Evolutionary conservation across 495 filamentous ascomycete species (phyloP).

Genomic region (Lasiosphaeria miniovina): DNA sequence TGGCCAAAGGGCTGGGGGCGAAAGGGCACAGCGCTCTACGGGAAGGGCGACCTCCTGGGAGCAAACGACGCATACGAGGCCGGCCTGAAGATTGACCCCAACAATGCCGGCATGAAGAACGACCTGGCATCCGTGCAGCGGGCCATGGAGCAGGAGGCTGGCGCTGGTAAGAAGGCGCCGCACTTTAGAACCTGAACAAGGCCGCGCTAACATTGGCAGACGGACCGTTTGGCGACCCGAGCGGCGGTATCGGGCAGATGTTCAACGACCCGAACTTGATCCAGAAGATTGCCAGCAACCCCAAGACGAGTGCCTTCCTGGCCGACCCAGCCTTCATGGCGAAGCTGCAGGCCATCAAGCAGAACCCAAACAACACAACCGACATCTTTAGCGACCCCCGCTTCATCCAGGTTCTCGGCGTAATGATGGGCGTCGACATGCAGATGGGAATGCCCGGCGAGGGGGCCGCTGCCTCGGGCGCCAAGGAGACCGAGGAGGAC

Average conservation of each 20-base stretch:
- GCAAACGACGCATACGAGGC: slow-evolving; percentile 88
- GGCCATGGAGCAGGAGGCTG: slow-evolving; percentile 78
- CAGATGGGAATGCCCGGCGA: slow-evolving; percentile 61
- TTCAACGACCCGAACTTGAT: slow-evolving; percentile 90
- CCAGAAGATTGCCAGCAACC: slow-evolving; percentile 87
- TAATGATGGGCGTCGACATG: slow-evolving; percentile 93
- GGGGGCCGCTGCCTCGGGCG: slow-evolving; percentile 44
- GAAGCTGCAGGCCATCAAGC: slow-evolving; percentile 75
- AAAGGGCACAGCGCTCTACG: slow-evolving; percentile 88
- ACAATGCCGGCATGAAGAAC: slow-evolving; percentile 88
- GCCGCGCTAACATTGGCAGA: neutral
- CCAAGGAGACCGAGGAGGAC: slow-evolving; percentile 66
- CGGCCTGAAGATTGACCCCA: slow-evolving; percentile 84
- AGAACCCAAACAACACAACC: slow-evolving; percentile 77
- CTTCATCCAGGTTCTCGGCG: slow-evolving; percentile 91
- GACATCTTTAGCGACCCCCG: slow-evolving; percentile 82
- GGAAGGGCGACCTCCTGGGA: slow-evolving; percentile 76
- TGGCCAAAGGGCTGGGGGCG: slow-evolving; percentile 95
- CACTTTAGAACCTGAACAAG: neutral
- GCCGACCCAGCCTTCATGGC: slow-evolving; percentile 84
- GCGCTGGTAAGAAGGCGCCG: slow-evolving; percentile 49
- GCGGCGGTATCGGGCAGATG: slow-evolving; percentile 76
- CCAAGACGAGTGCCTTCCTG: slow-evolving; percentile 85
- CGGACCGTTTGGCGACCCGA: slow-evolving; percentile 54
- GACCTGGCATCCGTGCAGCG: slow-evolving; percentile 78